Percentiles rank a stretch among this genome's conserved stretches.
Evolutionary conservation across 2,329 filamentous ascomycete genomes (phyloP).

Genomic region (Colletotrichum filicis): DNA sequence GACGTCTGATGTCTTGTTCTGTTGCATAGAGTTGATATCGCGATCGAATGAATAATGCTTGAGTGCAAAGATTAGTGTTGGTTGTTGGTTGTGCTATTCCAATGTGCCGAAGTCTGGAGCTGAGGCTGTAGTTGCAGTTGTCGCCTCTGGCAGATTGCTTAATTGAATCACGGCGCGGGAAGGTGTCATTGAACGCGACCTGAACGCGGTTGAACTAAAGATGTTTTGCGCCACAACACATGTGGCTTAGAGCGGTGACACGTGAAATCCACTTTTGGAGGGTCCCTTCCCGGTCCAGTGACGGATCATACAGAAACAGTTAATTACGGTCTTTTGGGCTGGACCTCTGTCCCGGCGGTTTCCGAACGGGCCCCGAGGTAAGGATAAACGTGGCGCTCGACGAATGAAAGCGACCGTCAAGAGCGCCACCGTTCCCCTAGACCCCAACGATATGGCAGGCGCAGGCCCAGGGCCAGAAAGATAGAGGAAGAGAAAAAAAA

Average conservation of each 20-base stretch:
- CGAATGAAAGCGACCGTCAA: conserved; percentile 16
- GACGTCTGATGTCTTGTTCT: conserved; percentile 41
- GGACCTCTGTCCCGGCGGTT: conserved; percentile 23
- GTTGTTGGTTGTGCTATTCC: not conserved
- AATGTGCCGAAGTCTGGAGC: not conserved
- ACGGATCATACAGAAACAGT: conserved; percentile 6
- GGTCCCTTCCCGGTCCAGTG: not conserved
- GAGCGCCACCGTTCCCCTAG: not conserved
- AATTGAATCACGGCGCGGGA: conserved; percentile 8
- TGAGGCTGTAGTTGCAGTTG: not conserved
- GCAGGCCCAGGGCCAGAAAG: conserved; percentile 28
- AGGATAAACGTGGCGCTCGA: not conserved
- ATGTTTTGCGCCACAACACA: not conserved
- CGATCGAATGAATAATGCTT: not conserved
- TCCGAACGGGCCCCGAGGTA: conserved; percentile 32
- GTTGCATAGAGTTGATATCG: conserved; percentile 43
- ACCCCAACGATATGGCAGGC: conserved; percentile 14
- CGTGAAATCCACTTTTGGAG: conserved; percentile 17
- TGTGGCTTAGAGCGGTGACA: conserved; percentile 13
- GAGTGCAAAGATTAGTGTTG: conserved; percentile 7
- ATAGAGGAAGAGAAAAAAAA: conserved; percentile 31
- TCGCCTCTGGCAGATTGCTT: conserved; percentile 1
- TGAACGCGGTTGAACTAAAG: conserved; percentile 8
- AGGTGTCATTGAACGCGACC: conserved; percentile 20
- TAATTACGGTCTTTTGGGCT: not conserved